Conservation (phyloP, 208 protist genomes). For the Acanthamoeba castellanii region DNA sequence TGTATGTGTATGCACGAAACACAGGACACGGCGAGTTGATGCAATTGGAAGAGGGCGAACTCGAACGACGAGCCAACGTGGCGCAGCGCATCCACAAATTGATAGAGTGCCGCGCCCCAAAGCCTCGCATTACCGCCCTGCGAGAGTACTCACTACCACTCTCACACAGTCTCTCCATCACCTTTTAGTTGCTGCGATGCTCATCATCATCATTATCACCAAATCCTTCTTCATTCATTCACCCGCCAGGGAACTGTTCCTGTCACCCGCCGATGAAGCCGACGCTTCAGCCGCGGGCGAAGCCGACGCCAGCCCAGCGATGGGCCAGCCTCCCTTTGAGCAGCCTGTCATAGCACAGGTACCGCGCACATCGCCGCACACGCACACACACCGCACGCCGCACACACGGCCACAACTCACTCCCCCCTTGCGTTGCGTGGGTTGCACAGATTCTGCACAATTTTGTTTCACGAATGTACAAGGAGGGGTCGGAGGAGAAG, state of each 20-base stretch:
- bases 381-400: background rate
- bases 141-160: background rate
- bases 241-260: background rate
- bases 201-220: background rate
- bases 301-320: background rate
- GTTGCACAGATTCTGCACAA: background rate
- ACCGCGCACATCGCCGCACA: background rate
- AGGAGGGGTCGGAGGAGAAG: background rate
- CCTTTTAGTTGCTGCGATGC: background rate
- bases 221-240: too few species aligned
- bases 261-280: background rate
- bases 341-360: background rate
- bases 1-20: background rate
- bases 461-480: background rate
- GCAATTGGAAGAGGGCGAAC: slow-evolving; percentile 16
- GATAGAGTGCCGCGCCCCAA: slow-evolving; percentile 15
- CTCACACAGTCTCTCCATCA: background rate
- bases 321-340: background rate
- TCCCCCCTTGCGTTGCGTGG: background rate
- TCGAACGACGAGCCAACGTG: slow-evolving; percentile 2
- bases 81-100: slow-evolving; percentile 19
- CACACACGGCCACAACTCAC: too few species aligned
- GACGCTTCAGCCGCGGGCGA: background rate
- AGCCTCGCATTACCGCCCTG: background rate
- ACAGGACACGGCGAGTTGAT: background rate